Conservation (phyloP, 768 basidiomycete species). For the Agaricus bisporus region DNA sequence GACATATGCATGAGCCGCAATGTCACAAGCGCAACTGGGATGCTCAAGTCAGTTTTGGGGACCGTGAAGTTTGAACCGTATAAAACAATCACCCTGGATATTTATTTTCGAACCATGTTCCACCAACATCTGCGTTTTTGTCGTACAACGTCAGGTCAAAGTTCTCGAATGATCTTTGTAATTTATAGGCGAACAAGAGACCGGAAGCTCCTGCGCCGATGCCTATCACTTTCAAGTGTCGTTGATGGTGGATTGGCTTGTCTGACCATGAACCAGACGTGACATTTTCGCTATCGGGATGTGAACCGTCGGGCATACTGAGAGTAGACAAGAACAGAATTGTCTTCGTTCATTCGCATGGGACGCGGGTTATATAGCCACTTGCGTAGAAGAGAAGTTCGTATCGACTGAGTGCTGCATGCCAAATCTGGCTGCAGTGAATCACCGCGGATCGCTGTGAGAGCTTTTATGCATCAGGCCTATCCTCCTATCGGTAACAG, state of each 20-base stretch:
- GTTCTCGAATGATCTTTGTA: slow-evolving; percentile 28
- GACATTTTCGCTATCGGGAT: not conserved
- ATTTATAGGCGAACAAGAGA: slow-evolving; percentile 25
- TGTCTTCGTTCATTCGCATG: too few species aligned
- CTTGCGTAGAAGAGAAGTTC: too few species aligned
- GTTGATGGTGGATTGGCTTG: slow-evolving; percentile 22
- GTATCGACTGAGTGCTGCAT: too few species aligned
- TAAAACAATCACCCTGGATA: slow-evolving; percentile 24
- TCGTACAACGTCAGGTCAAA: slow-evolving; percentile 27
- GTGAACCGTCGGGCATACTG: slow-evolving; percentile 4
- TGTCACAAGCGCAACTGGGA: slow-evolving; percentile 25
- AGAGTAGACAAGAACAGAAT: too few species aligned
- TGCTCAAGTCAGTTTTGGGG: not conserved
- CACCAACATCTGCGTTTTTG: slow-evolving; percentile 22
- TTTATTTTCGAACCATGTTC: slow-evolving; percentile 31
- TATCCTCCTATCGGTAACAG: too few species aligned
- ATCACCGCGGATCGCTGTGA: too few species aligned
- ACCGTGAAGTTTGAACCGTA: not conserved
- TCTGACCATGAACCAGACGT: slow-evolving; percentile 5
- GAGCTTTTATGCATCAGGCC: too few species aligned
- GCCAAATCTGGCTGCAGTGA: too few species aligned
- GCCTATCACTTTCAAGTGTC: slow-evolving; percentile 24
- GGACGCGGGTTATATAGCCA: too few species aligned
- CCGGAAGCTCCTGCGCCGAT: slow-evolving; percentile 33
- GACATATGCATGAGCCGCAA: slow-evolving; percentile 26